phyloP scores from a whole-genome alignment of 75 land plant genomes.

The Cunninghamia lanceolata region DNA sequence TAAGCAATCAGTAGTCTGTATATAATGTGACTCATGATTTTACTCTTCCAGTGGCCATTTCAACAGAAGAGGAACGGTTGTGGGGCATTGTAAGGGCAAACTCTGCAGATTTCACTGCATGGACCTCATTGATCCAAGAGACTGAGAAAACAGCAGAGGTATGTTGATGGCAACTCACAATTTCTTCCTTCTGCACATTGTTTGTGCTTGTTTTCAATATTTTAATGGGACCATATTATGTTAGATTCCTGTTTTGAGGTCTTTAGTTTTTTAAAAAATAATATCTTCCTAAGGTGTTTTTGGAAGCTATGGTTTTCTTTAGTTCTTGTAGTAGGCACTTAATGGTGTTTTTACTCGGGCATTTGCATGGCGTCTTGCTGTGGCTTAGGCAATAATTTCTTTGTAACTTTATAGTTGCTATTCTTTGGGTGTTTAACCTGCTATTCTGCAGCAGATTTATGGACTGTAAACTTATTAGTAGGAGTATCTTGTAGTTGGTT shows the following conservation, averaged over 20 bases:
- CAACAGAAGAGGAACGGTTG: conserved; percentile 83
- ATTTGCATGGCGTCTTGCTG: background rate
- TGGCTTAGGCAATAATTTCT: background rate
- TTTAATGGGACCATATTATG: background rate
- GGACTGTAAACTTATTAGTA: background rate
- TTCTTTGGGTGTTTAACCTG: background rate
- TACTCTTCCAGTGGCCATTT: conserved; percentile 23
- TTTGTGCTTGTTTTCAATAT: background rate
- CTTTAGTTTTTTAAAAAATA: background rate
- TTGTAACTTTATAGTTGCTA: background rate
- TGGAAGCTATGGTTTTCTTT: background rate
- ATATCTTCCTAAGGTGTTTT: background rate
- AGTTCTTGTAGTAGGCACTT: background rate
- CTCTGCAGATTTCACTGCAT: conserved; percentile 87
- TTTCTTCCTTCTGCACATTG: background rate
- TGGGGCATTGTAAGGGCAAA: conserved; percentile 86
- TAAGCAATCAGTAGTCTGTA: background rate
- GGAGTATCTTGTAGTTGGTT: background rate
- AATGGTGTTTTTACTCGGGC: background rate
- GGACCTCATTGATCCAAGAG: conserved; percentile 92
- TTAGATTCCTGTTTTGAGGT: background rate
- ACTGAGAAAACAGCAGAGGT: conserved; percentile 80
- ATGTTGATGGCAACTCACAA: background rate
- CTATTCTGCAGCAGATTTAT: background rate
- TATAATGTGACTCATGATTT: background rate